A percentile compares a stretch with the other conserved stretches of the same genome.
phyloP scores from a whole-genome alignment of 2,329 filamentous ascomycete species.

The Botrytis paeoniae region DNA sequence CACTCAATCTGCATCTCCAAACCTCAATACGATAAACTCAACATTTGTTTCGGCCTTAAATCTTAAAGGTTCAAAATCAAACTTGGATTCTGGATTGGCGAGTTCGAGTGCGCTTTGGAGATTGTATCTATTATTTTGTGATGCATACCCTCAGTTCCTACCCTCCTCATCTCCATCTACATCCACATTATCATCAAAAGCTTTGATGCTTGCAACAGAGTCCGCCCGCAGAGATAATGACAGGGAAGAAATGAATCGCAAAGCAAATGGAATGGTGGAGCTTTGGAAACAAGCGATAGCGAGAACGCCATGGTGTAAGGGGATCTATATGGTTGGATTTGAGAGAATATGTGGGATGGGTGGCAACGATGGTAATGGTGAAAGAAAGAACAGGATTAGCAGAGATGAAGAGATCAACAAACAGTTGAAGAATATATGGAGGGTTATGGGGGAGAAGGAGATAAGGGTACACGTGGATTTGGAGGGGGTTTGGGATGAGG shows the following conservation, averaged over 20 bases:
- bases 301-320: slow-evolving; percentile 61
- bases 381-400: slow-evolving; percentile 34
- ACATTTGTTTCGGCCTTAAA: neutral
- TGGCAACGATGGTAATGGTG: slow-evolving; percentile 41
- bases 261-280: slow-evolving; percentile 39
- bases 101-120: slow-evolving; percentile 48
- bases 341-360: slow-evolving; percentile 38
- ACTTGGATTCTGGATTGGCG: slow-evolving; percentile 36
- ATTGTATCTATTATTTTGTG: slow-evolving; percentile 50
- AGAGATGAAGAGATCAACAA: slow-evolving; percentile 38
- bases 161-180: neutral
- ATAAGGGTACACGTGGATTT: slow-evolving; percentile 56
- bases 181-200: neutral
- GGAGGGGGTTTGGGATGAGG: slow-evolving; percentile 38
- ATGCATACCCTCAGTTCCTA: slow-evolving; percentile 40
- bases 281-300: slow-evolving; percentile 55
- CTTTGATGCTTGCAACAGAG: neutral
- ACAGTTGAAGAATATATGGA: slow-evolving; percentile 48
- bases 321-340: slow-evolving; percentile 56
- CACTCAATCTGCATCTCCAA: slow-evolving; percentile 30
- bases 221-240: neutral
- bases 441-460: slow-evolving; percentile 59
- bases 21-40: slow-evolving; percentile 1
- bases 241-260: neutral
- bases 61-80: slow-evolving; percentile 41